These are phyloP conservation scores for Trichoderma orchidacearum DNA, from an alignment of 495 filamentous ascomycete genomes.

Conservation along the genomic window DNA sequence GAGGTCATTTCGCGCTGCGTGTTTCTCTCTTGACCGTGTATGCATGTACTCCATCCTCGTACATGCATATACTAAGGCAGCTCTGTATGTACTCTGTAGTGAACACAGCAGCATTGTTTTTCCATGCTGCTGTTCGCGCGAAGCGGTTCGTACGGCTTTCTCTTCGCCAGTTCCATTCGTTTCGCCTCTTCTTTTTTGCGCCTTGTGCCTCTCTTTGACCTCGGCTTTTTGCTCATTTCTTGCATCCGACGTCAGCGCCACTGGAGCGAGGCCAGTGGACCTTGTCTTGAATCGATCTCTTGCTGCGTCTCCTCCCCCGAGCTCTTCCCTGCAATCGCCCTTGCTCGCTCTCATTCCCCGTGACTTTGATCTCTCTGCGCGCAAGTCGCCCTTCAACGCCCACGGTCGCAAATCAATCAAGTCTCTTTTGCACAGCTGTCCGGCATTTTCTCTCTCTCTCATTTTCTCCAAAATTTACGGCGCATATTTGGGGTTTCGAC, in stretches of 20 bases:
- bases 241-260: not conserved
- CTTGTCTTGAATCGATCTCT: not conserved
- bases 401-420: not conserved
- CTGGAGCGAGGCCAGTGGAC: not conserved
- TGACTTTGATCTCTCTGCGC: not conserved
- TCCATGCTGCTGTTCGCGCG: no score
- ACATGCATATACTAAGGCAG: not conserved
- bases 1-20: not conserved
- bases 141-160: no score
- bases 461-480: not conserved
- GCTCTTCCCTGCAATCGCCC: not conserved
- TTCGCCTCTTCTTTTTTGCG: not conserved
- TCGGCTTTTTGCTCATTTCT: not conserved
- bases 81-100: not conserved
- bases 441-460: not conserved
- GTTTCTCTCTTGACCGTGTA: not conserved
- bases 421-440: not conserved
- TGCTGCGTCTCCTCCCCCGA: not conserved
- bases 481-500: not conserved
- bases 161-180: not conserved
- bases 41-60: not conserved
- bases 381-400: not conserved
- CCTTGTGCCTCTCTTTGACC: not conserved
- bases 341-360: not conserved
- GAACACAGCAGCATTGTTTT: not conserved